A percentile compares a stretch with the other conserved stretches of the same genome.
These are phyloP conservation scores for Aspergillus fischeri DNA, from an alignment of 2,329 filamentous ascomycete genomes.

Conservation along the genomic window DNA sequence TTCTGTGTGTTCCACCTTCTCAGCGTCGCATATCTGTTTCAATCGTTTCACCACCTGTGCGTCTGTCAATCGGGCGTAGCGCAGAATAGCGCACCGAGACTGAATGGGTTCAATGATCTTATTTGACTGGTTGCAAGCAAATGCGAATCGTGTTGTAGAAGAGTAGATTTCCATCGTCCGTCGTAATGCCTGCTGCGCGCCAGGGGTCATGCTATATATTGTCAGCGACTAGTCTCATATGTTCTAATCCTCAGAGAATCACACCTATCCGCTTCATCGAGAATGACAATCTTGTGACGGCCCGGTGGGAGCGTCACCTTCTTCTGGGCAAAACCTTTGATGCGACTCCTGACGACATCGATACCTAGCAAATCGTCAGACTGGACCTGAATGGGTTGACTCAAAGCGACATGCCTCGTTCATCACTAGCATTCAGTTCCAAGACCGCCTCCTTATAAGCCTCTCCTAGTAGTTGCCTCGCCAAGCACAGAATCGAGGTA, in stretches of 20 bases:
- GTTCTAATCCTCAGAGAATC: background rate
- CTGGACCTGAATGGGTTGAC: background rate
- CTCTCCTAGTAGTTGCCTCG: conserved; percentile 84
- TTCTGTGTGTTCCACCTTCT: conserved; percentile 85
- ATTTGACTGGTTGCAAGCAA: conserved; percentile 97
- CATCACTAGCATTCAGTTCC: conserved; percentile 93
- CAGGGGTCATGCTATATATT: conserved; percentile 73
- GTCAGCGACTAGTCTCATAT: conserved; percentile 1
- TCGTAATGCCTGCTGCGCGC: conserved; percentile 89
- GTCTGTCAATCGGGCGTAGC: conserved; percentile 89
- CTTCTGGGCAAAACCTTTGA: conserved; percentile 98
- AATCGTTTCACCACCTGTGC: conserved; percentile 86
- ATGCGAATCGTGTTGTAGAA: conserved; percentile 91
- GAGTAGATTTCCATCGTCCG: conserved; percentile 99
- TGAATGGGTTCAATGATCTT: conserved; percentile 99
- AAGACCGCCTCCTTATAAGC: conserved; percentile 96
- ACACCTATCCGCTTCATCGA: conserved; percentile 89
- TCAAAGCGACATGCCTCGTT: conserved; percentile 58
- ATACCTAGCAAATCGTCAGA: conserved; percentile 57
- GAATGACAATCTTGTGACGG: conserved; percentile 91
- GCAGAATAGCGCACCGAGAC: conserved; percentile 90
- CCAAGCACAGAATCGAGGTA: conserved; percentile 88
- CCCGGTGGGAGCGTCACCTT: conserved; percentile 92
- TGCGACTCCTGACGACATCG: conserved; percentile 92
- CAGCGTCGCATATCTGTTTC: conserved; percentile 87